These are phyloP conservation scores for Myochromella boudieri DNA, from an alignment of 768 basidiomycete genomes.

Conservation along the genomic window DNA sequence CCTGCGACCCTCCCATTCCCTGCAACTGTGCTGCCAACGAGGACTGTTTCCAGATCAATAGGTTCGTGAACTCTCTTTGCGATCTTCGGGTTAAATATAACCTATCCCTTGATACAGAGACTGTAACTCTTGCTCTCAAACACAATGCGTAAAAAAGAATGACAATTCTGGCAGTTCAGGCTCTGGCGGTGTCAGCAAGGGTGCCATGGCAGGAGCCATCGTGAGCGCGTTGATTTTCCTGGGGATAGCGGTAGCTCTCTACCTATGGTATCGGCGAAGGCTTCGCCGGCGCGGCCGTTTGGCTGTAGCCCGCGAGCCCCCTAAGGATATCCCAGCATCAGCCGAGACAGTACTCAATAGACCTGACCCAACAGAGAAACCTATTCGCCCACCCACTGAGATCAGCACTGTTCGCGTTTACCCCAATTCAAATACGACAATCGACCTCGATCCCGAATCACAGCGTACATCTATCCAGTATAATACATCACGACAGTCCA, in stretches of 20 bases:
- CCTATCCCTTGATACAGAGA: constrained; percentile 38
- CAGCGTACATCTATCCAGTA: constrained; percentile 32
- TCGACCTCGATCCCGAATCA: constrained; percentile 60
- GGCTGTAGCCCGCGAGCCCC: constrained; percentile 36
- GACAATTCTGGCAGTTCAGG: constrained; percentile 18
- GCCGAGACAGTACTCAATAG: constrained; percentile 79
- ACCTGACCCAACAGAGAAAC: constrained; percentile 79
- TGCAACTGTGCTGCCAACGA: constrained; percentile 59
- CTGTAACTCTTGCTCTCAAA: constrained; percentile 54
- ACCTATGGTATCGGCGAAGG: constrained; percentile 67
- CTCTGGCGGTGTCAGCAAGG: constrained; percentile 54
- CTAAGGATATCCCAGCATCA: constrained; percentile 66
- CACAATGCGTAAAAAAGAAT: constrained; percentile 45
- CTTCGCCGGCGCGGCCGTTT: constrained; percentile 38
- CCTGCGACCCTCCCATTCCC: constrained; percentile 47
- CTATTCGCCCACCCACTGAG: constrained; percentile 31
- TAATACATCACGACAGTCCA: constrained; percentile 29
- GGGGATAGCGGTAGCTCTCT: constrained; percentile 46
- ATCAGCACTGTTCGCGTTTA: constrained; percentile 49
- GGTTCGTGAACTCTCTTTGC: constrained; percentile 37
- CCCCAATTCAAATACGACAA: constrained; percentile 45
- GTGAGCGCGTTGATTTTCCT: constrained; percentile 64
- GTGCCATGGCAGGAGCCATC: constrained; percentile 74
- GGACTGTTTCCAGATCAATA: constrained; percentile 59
- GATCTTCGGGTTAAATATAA: not conserved